Percentiles rank a stretch among this genome's conserved stretches.
phyloP scores from a whole-genome alignment of 2,329 filamentous ascomycete species.

The Xylaria sp. region DNA sequence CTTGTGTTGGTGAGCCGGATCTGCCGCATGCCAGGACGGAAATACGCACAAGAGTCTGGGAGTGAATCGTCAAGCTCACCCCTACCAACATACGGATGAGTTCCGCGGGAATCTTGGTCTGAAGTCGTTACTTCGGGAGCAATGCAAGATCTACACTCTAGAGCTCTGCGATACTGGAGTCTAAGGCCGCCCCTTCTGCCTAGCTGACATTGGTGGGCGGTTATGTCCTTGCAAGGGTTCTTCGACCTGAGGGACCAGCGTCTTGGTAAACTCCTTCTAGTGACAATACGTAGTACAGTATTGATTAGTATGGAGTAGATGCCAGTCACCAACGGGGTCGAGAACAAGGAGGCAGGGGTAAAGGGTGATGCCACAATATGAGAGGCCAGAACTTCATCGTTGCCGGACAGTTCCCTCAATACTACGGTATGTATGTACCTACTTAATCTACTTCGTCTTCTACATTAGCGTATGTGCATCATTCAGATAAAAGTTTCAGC shows the following conservation, averaged over 20 bases:
- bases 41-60: conserved; percentile 9
- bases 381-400: conserved; percentile 16
- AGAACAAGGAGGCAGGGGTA: conserved; percentile 30
- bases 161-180: conserved; percentile 16
- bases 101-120: conserved; percentile 18
- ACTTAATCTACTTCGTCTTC: conserved; percentile 7
- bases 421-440: conserved; percentile 2
- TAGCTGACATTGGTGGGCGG: conserved; percentile 22
- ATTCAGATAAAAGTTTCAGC: conserved; percentile 11
- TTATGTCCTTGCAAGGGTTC: conserved; percentile 28
- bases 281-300: conserved; percentile 6
- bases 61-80: conserved; percentile 15
- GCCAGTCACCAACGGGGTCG: conserved; percentile 26
- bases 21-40: conserved; percentile 27
- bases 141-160: conserved; percentile 5
- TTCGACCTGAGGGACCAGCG: conserved; percentile 21
- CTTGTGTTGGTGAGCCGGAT: conserved; percentile 33
- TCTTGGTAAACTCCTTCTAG: conserved; percentile 34
- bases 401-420: conserved; percentile 11
- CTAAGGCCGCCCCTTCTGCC: background rate
- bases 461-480: conserved; percentile 6
- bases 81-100: conserved; percentile 19
- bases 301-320: conserved; percentile 22
- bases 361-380: conserved; percentile 28
- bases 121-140: conserved; percentile 6